Conservation (phyloP, 2,329 filamentous ascomycete species). For the Aspergillus arachidicola region DNA sequence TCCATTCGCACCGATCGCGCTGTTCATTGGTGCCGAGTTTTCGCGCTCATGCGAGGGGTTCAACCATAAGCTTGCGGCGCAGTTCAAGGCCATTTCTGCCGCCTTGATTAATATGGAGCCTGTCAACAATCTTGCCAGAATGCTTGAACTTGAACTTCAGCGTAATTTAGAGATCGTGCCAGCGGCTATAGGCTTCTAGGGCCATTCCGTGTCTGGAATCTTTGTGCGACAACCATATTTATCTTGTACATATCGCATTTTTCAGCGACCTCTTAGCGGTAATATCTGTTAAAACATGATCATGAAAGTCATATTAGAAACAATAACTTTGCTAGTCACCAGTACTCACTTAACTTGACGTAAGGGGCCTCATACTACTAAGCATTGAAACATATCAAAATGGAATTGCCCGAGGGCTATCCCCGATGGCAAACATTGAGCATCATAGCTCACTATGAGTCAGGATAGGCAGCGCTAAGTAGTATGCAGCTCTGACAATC, state of each 20-base stretch:
- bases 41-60: neutral
- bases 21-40: neutral
- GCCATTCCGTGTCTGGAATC: no score
- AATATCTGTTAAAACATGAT: no score
- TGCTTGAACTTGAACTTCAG: neutral
- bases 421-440: neutral
- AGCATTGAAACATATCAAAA: no score
- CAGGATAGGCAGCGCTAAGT: neutral
- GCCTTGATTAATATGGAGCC: neutral
- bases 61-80: neutral
- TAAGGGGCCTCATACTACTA: no score
- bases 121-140: neutral
- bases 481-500: neutral
- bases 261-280: no score
- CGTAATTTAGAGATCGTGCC: neutral
- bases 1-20: neutral
- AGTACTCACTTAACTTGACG: no score
- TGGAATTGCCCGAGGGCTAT: neutral
- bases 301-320: no score
- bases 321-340: no score
- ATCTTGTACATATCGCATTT: no score
- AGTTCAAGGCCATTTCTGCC: neutral
- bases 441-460: neutral
- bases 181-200: neutral
- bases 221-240: no score